These are phyloP conservation scores for Lagenidium giganteum DNA, from an alignment of 352 stramenopile genomes.

Conservation along the genomic window DNA sequence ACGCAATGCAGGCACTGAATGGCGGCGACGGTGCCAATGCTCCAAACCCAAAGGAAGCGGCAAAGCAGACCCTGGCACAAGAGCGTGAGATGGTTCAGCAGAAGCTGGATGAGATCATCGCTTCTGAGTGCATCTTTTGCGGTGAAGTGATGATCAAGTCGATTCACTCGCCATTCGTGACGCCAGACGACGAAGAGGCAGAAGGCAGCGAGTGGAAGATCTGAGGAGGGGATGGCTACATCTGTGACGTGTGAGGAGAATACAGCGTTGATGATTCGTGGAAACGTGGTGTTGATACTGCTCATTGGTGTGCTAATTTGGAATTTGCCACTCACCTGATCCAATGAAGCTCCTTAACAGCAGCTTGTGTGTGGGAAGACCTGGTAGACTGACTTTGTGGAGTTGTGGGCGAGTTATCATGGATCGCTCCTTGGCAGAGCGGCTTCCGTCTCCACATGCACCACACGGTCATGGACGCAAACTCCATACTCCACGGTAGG, in stretches of 20 bases:
- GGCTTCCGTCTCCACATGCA: too few relatives aligned
- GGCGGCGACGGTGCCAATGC: constrained; percentile 29
- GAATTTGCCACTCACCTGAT: too few relatives aligned
- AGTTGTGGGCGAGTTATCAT: too few relatives aligned
- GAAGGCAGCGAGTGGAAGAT: constrained; percentile 85
- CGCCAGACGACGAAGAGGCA: constrained; percentile 73
- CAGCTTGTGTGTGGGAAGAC: too few relatives aligned
- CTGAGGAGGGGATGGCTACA: constrained; percentile 25
- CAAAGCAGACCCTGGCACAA: constrained; percentile 75
- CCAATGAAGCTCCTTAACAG: too few relatives aligned
- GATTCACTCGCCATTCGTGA: constrained; percentile 90
- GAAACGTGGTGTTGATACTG: not conserved
- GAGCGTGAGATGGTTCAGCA: constrained; percentile 89
- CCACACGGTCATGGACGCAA: too few relatives aligned
- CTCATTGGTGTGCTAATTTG: constrained; percentile 10
- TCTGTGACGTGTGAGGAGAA: constrained; percentile 13
- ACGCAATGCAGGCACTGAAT: constrained; percentile 57
- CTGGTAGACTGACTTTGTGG: too few relatives aligned
- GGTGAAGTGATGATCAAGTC: constrained; percentile 95
- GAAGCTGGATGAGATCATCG: constrained; percentile 92
- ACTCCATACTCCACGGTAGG: too few relatives aligned
- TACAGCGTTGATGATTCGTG: constrained; percentile 9
- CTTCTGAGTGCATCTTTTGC: constrained; percentile 93
- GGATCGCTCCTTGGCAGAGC: too few relatives aligned
- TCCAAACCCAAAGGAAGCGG: constrained; percentile 42